Evolutionary conservation across 129 eudicot species (phyloP), one percentile per base, ranked within the genome.

Genomic region (Deinandra increscens): DNA sequence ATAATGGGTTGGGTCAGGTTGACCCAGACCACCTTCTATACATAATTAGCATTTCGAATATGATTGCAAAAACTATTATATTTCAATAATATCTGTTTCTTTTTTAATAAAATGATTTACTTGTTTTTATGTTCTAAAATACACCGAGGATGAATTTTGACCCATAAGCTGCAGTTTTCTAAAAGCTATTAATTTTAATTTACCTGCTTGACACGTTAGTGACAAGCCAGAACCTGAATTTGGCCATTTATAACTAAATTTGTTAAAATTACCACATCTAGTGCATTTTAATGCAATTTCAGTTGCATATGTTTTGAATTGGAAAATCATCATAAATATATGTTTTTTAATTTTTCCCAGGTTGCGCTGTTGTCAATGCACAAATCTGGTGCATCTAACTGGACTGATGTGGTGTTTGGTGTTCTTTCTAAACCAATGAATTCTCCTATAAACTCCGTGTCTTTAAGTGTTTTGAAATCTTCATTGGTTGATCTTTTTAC

Each of bases 301-400:
- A 58, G 5, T 55, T 3, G 31, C 38, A 42, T 38, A 10, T 51
- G 19, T 17, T 50, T 51, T 37, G 43, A 19, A 66, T 20, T 11
- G 31, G 26, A 55, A 66, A 70, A 18, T 15, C 23, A 45, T 36
- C 20, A n/a, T 29, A 29, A 48, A 34, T 33, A 2, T 42, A 13
- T 60, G 9, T 36, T 66, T 31, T 1, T 41, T 22, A 34, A n/a
- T 36, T 71, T 31, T 77, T 46, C 14, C 17, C 83, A 90, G 97
- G 89, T 90, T 77, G 82, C 78, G 19, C 69, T 90, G 72, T 69
- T 90, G 68, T 90, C 97, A 54, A 85, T 90, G 87, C 91, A 87
- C 70, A 63, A 66, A 29, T 74, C 84, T 17, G 59, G 58, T 73
- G 63, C 60, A 66, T 62, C 85, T 81, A 85, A 90, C 89, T 72